Evolutionary conservation across 768 basidiomycete genomes (phyloP), one percentile per base, ranked within the genome.

Genomic region (Lepiota venenata): DNA sequence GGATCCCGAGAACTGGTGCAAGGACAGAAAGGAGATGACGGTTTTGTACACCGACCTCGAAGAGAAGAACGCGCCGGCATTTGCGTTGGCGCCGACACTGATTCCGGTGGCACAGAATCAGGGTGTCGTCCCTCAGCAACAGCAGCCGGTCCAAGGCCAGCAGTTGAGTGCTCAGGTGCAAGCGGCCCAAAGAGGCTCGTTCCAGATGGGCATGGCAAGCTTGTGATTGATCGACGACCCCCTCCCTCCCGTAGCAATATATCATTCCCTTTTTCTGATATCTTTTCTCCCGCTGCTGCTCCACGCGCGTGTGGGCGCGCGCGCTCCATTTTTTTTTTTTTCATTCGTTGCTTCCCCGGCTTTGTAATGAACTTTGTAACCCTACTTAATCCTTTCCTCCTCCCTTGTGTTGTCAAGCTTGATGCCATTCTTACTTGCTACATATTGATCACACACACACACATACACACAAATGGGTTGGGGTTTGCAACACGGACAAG

Each of bases 1-100:
- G 88, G 89, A 92, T 63, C 82, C 85, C 9, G 87, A 91, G 56
- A 83, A 80, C 66, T 87, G 85, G 86, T 73, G 77, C 55, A 88
- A 90, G 71, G 83, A 85, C 63, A 78, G 86, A 64, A 88, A 87
- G 70, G 84, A 88, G 64, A 83, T 87, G 80, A 83, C 81, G 14
- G 87, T 90, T 45, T 71, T 87, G 57, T 89, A 88, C 61, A 67
- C 80, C 50, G 88, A 89, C 64, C 71, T 89, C 62, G 86, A 88
- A 70, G 88, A 88, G 72, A 87, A 87, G 76, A 82, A 73, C 37
- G 66, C 71, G 10, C 82, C 87, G 3, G 84, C 83, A 27, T 88
- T 87, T 60, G 71, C 72, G 39, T 74, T 70, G 55, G 80, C 80
- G 1, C 73, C 77, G 64, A 36, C 59, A 63, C 27, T 63, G 60